These are phyloP conservation scores for Diaporthe sp. DNA, from an alignment of 2,329 filamentous ascomycete species.

Conservation along the genomic window DNA sequence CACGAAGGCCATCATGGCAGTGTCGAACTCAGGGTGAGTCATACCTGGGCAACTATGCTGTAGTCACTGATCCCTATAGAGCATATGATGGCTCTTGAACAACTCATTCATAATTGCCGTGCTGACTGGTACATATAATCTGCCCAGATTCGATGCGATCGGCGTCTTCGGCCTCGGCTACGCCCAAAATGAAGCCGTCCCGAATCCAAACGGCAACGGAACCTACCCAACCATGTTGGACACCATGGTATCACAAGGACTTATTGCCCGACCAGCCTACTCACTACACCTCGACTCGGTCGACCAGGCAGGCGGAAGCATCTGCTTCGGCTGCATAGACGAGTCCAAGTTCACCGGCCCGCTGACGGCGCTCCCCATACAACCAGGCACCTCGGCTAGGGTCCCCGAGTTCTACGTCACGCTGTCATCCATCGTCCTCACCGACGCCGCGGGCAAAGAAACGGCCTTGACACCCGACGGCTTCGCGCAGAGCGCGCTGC, in stretches of 20 bases:
- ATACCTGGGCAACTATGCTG: not conserved
- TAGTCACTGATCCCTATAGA: not conserved
- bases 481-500: not conserved
- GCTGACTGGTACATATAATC: not conserved
- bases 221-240: constrained; percentile 13
- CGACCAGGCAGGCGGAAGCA: constrained; percentile 10
- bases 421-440: constrained; percentile 11
- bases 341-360: constrained; percentile 23
- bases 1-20: constrained; percentile 6
- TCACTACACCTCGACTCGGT: constrained; percentile 14
- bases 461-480: not conserved
- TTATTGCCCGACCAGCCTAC: not conserved
- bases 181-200: constrained; percentile 2
- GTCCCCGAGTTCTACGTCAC: constrained; percentile 15
- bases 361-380: constrained; percentile 18
- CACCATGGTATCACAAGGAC: constrained; percentile 1
- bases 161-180: constrained; percentile 8
- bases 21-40: constrained; percentile 1
- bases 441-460: constrained; percentile 14
- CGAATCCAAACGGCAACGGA: constrained; percentile 14
- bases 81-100: not conserved
- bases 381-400: not conserved
- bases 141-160: not conserved
- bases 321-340: constrained; percentile 33
- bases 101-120: too few species aligned